Conservation (phyloP, 352 stramenopile genomes). For the Globisporangium parvum region DNA sequence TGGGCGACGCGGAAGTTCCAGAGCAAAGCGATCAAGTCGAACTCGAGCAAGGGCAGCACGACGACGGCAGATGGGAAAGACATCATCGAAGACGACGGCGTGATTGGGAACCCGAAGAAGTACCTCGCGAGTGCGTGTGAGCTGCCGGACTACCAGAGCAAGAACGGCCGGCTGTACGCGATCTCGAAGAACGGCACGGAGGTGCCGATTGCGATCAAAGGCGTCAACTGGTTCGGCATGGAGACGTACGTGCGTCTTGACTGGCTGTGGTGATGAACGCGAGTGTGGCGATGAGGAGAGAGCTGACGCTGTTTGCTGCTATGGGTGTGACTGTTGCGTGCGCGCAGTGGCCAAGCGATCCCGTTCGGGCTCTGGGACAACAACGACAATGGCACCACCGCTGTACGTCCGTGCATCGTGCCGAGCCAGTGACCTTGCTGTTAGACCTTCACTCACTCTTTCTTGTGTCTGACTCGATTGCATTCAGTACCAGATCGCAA, state of each 20-base stretch:
- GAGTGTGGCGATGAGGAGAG: too few relatives aligned
- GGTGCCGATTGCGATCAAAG: conserved; percentile 59
- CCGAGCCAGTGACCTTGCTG: not conserved
- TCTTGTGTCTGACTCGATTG: too few relatives aligned
- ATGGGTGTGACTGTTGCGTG: not conserved
- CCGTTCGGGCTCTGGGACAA: conserved; percentile 73
- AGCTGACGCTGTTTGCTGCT: not conserved
- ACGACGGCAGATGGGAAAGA: conserved; percentile 25
- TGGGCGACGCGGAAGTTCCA: conserved; percentile 23
- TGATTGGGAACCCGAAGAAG: conserved; percentile 62
- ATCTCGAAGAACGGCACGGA: conserved; percentile 47
- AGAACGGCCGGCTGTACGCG: conserved; percentile 54
- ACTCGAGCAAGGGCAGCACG: conserved; percentile 11
- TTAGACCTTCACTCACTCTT: not conserved
- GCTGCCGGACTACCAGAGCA: conserved; percentile 65
- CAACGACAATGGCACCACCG: conserved; percentile 58
- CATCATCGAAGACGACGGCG: conserved; percentile 53
- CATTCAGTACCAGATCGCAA: conserved; percentile 53
- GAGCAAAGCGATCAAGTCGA: conserved; percentile 6
- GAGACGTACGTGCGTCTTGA: conserved; percentile 35
- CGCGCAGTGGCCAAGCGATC: conserved; percentile 36
- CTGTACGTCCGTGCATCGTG: conserved; percentile 17
- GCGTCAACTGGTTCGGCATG: conserved; percentile 74
- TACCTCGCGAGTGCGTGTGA: conserved; percentile 59
- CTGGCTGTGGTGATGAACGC: not conserved